These are phyloP conservation scores for Corchorus capsularis DNA, from an alignment of 345 rosid species.

Conservation along the genomic window DNA sequence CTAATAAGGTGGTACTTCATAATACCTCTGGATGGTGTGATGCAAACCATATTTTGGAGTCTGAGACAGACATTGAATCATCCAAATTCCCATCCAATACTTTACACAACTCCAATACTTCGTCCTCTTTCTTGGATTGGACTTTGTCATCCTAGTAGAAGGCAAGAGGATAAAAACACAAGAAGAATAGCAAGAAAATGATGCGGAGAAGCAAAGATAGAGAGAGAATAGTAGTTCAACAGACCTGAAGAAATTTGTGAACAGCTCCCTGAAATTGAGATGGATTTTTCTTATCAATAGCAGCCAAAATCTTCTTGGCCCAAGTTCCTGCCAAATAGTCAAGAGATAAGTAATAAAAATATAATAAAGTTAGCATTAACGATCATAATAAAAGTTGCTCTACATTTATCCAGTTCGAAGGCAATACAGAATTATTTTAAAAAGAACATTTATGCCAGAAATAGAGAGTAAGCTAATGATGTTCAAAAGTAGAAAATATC, in stretches of 20 bases:
- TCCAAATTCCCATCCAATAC: constrained; percentile 64
- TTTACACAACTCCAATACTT: constrained; percentile 51
- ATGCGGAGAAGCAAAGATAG: background rate
- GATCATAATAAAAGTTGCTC: background rate
- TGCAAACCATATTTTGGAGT: constrained; percentile 82
- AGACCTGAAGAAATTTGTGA: constrained; percentile 66
- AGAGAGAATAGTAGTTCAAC: constrained; percentile 21
- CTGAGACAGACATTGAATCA: constrained; percentile 44
- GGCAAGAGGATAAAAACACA: constrained; percentile 22
- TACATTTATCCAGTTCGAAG: background rate
- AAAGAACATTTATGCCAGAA: background rate
- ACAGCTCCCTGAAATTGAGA: constrained; percentile 59
- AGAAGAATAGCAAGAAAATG: constrained; percentile 13
- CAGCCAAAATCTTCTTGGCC: constrained; percentile 67
- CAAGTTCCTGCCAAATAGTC: constrained; percentile 57
- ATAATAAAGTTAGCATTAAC: background rate
- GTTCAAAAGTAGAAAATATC: background rate
- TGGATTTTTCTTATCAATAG: constrained; percentile 66
- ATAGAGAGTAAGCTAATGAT: background rate
- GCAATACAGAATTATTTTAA: background rate
- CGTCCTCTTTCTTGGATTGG: constrained; percentile 52
- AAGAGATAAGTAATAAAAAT: constrained; percentile 15
- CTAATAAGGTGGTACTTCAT: constrained; percentile 10
- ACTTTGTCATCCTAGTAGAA: constrained; percentile 48
- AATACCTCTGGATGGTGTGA: constrained; percentile 89